phyloP scores from a whole-genome alignment of 495 filamentous ascomycete genomes.

The Annulohypoxylon nitens region DNA sequence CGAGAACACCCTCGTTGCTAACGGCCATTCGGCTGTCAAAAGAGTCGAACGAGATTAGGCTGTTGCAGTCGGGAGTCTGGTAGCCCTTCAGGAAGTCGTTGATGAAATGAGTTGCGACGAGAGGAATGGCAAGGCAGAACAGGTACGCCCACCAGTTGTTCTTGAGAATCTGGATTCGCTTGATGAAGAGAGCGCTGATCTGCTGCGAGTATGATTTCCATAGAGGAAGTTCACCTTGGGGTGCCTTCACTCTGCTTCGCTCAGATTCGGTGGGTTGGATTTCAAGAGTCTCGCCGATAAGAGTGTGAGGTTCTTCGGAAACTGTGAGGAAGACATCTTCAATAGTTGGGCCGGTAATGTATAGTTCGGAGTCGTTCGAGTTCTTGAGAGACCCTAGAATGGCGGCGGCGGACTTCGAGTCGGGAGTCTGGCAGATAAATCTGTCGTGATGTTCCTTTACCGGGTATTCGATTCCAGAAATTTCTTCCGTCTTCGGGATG shows the following conservation, averaged over 20 bases:
- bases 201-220: conserved; percentile 64
- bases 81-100: conserved; percentile 62
- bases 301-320: conserved; percentile 67
- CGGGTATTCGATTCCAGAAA: conserved; percentile 56
- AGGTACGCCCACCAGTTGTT: conserved; percentile 74
- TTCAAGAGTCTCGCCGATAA: conserved; percentile 40
- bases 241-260: conserved; percentile 32
- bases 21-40: conserved; percentile 22
- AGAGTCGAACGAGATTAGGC: conserved; percentile 22
- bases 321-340: conserved; percentile 81
- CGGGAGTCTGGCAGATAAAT: conserved; percentile 69
- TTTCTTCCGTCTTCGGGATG: conserved; percentile 62
- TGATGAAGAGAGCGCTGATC: conserved; percentile 73
- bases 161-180: conserved; percentile 73
- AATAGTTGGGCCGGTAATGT: conserved; percentile 77
- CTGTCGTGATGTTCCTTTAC: conserved; percentile 66
- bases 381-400: conserved; percentile 69
- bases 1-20: neutral
- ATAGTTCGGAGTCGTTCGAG: conserved; percentile 68
- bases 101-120: conserved; percentile 58
- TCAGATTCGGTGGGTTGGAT: conserved; percentile 41
- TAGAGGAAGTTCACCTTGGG: conserved; percentile 33
- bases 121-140: conserved; percentile 72
- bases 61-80: conserved; percentile 38
- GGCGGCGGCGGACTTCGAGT: conserved; percentile 65